These are phyloP conservation scores for Salix caprea DNA, from an alignment of 345 rosid genomes.

Conservation along the genomic window DNA sequence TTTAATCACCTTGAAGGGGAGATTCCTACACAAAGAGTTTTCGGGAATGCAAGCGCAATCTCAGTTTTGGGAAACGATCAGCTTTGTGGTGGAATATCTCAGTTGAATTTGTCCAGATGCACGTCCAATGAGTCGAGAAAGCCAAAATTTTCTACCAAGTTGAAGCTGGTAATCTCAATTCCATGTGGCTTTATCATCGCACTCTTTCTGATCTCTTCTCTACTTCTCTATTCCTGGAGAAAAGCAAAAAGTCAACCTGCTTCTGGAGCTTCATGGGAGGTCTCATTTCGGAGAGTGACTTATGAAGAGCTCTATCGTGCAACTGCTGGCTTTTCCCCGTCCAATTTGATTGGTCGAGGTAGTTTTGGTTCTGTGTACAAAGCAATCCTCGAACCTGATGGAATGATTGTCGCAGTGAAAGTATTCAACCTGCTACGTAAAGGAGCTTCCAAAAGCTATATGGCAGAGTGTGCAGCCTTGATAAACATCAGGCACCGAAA, in stretches of 20 bases:
- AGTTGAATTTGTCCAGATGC: background rate
- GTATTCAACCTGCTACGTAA: background rate
- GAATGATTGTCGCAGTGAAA: background rate
- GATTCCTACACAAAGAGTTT: constrained; percentile 5
- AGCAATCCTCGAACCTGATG: background rate
- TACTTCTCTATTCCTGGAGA: background rate
- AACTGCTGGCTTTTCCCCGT: background rate
- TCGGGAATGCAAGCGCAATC: background rate
- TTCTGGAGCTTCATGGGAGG: background rate
- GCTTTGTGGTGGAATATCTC: constrained; percentile 8
- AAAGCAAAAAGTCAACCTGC: background rate
- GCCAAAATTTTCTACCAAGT: background rate
- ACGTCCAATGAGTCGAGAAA: background rate
- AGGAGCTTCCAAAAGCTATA: constrained; percentile 3
- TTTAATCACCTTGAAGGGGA: constrained; percentile 10
- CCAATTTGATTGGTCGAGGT: constrained; percentile 1
- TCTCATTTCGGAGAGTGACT: background rate
- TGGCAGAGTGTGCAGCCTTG: constrained; percentile 1
- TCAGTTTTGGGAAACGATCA: constrained; percentile 3
- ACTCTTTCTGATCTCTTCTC: background rate
- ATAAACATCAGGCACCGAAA: constrained; percentile 1
- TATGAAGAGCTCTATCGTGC: constrained; percentile 5
- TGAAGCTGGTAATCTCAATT: background rate
- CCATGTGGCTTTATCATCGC: background rate
- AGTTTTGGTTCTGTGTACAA: background rate